Evolutionary conservation across 169 alveolate genomes (phyloP).

Genomic region (Plasmodium sp.): DNA sequence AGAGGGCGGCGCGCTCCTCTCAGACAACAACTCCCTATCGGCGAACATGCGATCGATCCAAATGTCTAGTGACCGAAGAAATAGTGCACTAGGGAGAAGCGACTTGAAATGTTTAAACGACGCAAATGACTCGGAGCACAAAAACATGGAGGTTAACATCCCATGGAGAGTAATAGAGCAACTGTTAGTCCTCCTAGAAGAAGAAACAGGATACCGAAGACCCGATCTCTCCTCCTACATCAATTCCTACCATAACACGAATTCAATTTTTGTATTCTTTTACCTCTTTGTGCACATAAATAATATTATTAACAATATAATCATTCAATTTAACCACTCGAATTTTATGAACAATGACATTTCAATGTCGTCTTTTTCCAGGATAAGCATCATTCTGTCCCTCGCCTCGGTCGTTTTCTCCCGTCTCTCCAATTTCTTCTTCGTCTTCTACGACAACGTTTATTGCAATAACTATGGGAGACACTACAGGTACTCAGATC

Average conservation of each 20-base stretch:
- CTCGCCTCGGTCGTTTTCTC: conserved; percentile 52
- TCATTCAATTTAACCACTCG: conserved; percentile 55
- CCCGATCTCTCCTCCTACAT: conserved; percentile 60
- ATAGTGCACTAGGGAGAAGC: conserved; percentile 55
- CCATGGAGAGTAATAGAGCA: conserved; percentile 75
- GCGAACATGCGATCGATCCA: conserved; percentile 52
- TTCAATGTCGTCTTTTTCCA: conserved; percentile 46
- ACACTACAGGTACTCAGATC: conserved; percentile 23
- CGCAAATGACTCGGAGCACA: conserved; percentile 30
- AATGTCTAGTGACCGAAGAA: conserved; percentile 46
- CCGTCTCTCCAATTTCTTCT: conserved; percentile 32
- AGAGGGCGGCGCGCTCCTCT: background rate
- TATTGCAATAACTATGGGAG: conserved; percentile 43
- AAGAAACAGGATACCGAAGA: conserved; percentile 68
- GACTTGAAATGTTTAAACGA: conserved; percentile 40
- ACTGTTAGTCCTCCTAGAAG: conserved; percentile 47
- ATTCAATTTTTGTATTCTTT: conserved; percentile 60
- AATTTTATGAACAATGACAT: conserved; percentile 47
- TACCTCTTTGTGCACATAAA: conserved; percentile 57
- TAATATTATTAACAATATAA: conserved; percentile 55
- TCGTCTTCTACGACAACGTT: conserved; percentile 51
- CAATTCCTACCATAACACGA: conserved; percentile 32
- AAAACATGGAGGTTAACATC: conserved; percentile 48
- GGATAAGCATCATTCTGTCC: conserved; percentile 60
- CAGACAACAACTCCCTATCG: conserved; percentile 5